A percentile compares a stretch with the other conserved stretches of the same genome.
Evolutionary conservation across 768 basidiomycete species (phyloP).

Genomic region (Boletus huronensis): DNA sequence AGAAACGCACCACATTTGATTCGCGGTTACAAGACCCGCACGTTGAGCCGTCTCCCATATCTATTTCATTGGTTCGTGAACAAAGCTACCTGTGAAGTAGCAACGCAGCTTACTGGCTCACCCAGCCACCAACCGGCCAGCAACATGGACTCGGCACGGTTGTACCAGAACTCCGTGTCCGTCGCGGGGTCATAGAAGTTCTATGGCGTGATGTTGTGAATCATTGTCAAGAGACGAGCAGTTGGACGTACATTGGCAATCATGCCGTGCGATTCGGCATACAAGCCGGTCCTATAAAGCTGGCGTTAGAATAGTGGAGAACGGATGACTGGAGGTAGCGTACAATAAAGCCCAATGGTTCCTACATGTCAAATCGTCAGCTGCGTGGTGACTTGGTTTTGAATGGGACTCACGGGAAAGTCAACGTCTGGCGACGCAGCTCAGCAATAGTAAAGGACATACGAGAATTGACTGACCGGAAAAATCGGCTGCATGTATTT

Average conservation of each 20-base stretch:
- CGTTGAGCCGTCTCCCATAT: conserved; percentile 89
- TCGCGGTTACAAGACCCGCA: conserved; percentile 72
- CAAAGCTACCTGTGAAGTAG: background rate
- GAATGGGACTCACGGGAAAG: conserved; percentile 70
- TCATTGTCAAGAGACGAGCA: background rate
- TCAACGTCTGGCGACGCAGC: conserved; percentile 56
- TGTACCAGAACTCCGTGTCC: conserved; percentile 68
- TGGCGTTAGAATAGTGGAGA: background rate
- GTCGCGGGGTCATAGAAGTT: conserved; percentile 82
- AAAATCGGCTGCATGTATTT: conserved; percentile 87
- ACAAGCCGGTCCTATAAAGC: conserved; percentile 74
- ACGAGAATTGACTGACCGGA: conserved; percentile 57
- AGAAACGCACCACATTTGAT: conserved; percentile 81
- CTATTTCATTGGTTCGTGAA: conserved; percentile 35
- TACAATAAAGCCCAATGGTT: conserved; percentile 92
- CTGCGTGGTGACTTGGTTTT: background rate
- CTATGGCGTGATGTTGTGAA: conserved; percentile 35
- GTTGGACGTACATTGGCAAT: conserved; percentile 67
- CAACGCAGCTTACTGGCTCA: conserved; percentile 66
- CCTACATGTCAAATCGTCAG: conserved; percentile 35
- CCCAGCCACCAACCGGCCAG: conserved; percentile 82
- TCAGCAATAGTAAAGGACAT: conserved; percentile 1
- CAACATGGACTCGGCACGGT: conserved; percentile 57
- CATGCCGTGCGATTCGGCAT: conserved; percentile 89
- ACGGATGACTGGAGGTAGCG: conserved; percentile 10